phyloP scores from a whole-genome alignment of 805 yeast genomes.

The Wickerhamomyces rabaulensis region DNA sequence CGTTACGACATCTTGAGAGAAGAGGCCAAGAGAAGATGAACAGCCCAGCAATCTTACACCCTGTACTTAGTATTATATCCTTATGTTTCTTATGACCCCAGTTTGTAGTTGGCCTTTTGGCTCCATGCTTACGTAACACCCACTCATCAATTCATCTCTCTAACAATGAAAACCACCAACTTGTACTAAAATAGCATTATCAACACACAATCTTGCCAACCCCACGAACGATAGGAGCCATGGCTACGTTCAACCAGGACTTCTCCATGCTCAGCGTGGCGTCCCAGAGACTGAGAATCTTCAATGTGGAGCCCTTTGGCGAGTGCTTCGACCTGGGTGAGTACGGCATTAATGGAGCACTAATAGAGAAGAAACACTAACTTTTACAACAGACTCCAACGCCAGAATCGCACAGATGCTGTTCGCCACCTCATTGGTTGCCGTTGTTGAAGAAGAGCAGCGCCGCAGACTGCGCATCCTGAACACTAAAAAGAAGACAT shows the following conservation, averaged over 20 bases:
- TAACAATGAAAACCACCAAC: too few species aligned
- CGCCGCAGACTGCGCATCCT: conserved; percentile 60
- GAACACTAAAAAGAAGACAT: conserved; percentile 63
- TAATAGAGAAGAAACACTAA: not conserved
- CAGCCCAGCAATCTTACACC: not conserved
- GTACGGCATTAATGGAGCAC: too few species aligned
- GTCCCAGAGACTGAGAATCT: conserved; percentile 72
- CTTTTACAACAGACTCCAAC: conserved; percentile 22
- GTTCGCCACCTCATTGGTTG: conserved; percentile 81
- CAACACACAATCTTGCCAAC: not conserved
- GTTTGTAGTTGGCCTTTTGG: not conserved
- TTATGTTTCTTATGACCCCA: not conserved
- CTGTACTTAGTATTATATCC: not conserved
- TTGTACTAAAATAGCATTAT: too few species aligned
- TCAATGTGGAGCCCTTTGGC: conserved; percentile 85
- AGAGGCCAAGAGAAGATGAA: conserved; percentile 15
- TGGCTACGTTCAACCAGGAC: conserved; percentile 62
- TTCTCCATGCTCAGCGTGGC: conserved; percentile 47
- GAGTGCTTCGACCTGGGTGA: conserved; percentile 48
- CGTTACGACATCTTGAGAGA: conserved; percentile 28
- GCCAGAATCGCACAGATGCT: conserved; percentile 79
- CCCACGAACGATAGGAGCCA: not conserved
- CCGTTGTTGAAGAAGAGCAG: conserved; percentile 75
- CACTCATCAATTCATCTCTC: too few species aligned
- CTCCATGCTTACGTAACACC: not conserved